Evolutionary conservation across 495 filamentous ascomycete species (phyloP), one percentile per base, ranked within the genome.

Genomic region (Achaetomiella virescens): DNA sequence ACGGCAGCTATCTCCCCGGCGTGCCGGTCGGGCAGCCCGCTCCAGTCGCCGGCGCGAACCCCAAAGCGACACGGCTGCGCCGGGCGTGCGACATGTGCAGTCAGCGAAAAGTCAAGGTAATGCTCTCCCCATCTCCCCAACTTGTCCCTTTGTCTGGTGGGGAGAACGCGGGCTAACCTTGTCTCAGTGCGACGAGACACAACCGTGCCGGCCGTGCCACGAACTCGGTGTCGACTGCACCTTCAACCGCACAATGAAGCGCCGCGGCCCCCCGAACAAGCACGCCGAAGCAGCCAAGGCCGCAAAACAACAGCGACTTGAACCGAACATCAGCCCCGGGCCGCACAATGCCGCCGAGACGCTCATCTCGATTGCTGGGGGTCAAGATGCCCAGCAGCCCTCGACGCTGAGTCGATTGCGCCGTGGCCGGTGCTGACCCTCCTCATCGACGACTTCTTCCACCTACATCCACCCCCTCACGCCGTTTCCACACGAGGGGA

Each of bases 1-100:
- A 62, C n/a, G 12, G 44, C 27, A 62, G 68, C 11, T 70, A 66
- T 10, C 25, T 69, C 49, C 48, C 41, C 58, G 60, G 59, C 20
- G 50, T 62, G 8, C 52, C 51, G 29, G 51, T 54, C 38, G 64
- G 59, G 24, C 6, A 55, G 12, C 17, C 63, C 3, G 33, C 58
- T 8, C 14, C 55, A 10, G 33, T 9, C 24, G 22, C 17, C 7
- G 17, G 21, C 5, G 14, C 47, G 18, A 59, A 58, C 35, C 27
- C 59, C 10, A 69, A 68, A 53, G 48, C 50, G 2, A 83, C 78
- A 41, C 75, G 89, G 51, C 73, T 91, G 51, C 83, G 85, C 42
- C 88, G 89, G 65, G 89, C 89, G 20, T 93, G 89, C 68, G 89
- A 93, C 69, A 85, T 86, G 72, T 93, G 89, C 69, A 90, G 86